Base-by-base conservation (phyloP, 106 monocot genomes). In the Dendrobium officinale region DNA sequence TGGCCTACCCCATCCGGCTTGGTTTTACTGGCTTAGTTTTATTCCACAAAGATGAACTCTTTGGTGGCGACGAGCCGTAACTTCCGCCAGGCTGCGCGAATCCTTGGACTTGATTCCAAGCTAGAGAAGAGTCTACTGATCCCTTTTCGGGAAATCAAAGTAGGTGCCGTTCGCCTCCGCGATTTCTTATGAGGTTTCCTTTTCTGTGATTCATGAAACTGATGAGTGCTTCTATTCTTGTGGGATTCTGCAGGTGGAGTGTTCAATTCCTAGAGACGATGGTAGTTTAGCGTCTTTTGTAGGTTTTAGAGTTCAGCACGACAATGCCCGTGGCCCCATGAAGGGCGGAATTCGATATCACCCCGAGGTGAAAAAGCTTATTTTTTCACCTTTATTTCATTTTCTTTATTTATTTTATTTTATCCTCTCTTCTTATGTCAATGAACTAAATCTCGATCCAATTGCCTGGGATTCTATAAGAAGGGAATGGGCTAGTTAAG, bases 311-410 rank as follows among this genome's bases (percentile, higher is more conserved):
- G 85, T 99, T 37, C 98, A 99, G 83, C 98, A 99, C 44, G 98
- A 99, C 56, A 99, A 99, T 86, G 88, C 98, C 72, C 87, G 98
- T 8, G 98, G 95, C 5, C 98, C 98, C 22, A 95, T 95, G 95
- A 95, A 99, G 73, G 98, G 98, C 9, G 95, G 98, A n/a, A 93
- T 95, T 72, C 88, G 95, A 22, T 95, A 93, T 72, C 98, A 99
- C 24, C 98, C 89, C 5, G 92, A 99, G 88, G 98, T 99, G 78
- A 77, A 4, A 49, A 51, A 17, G 48, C 40, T 41, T 11, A 9
- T 37, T 37, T 37, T 37, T 37, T 37, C 18, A 1, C 43, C 6
- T 19, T 20, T 4, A 22, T 22, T 61, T 22, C 37, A 37, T 37
- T 37, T 61, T 61, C 8, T 19, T 51, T 2, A 13, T 3, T 10